Conservation (phyloP, 169 alveolate species). For the Plasmodium falciparum region DNA sequence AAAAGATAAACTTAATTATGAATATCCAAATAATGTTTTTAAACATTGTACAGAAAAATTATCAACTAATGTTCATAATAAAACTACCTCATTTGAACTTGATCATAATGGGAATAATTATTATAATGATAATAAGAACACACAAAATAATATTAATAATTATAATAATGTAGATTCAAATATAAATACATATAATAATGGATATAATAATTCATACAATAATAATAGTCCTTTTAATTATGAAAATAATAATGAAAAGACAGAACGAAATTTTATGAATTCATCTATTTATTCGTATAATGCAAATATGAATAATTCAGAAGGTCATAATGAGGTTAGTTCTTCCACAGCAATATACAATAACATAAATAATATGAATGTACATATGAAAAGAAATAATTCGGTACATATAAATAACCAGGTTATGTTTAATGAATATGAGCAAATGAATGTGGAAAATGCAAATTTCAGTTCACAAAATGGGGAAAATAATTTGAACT, state of each 20-base stretch:
- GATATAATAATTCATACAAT: conserved; percentile 2
- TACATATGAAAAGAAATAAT: not conserved
- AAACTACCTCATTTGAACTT: not conserved
- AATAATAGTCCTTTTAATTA: not conserved
- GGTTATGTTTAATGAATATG: conserved; percentile 13
- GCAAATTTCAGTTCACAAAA: not conserved
- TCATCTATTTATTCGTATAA: conserved; percentile 47
- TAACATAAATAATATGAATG: not conserved
- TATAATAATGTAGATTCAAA: not conserved
- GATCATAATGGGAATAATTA: not conserved
- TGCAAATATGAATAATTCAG: not conserved
- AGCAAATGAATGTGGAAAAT: not conserved
- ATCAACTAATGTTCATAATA: not conserved
- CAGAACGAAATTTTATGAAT: conserved; percentile 5
- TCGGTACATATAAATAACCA: conserved; percentile 8
- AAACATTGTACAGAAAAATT: not conserved
- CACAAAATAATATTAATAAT: not conserved
- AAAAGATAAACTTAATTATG: not conserved
- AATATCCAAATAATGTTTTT: not conserved
- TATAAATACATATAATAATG: not conserved
- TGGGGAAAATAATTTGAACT: not conserved
- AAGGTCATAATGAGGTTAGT: not conserved
- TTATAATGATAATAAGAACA: not conserved
- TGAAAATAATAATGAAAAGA: conserved; percentile 7
- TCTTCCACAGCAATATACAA: no score